Conservation (phyloP, 305 asterid species). For the Fraxinus latifolia region DNA sequence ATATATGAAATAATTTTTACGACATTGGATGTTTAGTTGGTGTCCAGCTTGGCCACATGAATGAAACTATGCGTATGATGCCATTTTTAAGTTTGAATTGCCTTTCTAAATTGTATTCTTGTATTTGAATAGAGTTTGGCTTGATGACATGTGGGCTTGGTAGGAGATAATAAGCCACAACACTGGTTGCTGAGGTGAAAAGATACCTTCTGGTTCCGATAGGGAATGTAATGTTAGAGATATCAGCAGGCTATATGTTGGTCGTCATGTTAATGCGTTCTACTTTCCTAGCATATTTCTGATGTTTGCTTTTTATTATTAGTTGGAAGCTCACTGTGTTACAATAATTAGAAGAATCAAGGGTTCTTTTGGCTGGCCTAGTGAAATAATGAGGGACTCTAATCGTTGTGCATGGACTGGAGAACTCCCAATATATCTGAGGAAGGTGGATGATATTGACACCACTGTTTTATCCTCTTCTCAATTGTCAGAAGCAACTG, state of each 20-base stretch:
- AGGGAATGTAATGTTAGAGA: too few relatives aligned
- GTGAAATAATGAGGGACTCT: constrained; percentile 46
- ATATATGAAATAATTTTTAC: not conserved
- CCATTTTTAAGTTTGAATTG: not conserved
- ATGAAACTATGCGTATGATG: not conserved
- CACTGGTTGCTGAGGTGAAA: too few relatives aligned
- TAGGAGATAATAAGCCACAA: too few relatives aligned
- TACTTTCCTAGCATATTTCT: not conserved
- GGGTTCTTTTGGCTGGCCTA: constrained; percentile 66
- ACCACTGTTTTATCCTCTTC: constrained; percentile 35
- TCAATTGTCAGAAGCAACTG: constrained; percentile 32
- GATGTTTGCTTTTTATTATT: constrained; percentile 20
- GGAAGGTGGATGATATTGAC: constrained; percentile 27
- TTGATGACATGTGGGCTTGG: too few relatives aligned
- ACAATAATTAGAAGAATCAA: constrained; percentile 52
- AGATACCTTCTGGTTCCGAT: too few relatives aligned
- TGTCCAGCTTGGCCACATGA: not conserved
- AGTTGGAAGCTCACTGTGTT: constrained; percentile 60
- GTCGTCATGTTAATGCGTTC: too few relatives aligned
- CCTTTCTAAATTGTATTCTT: not conserved
- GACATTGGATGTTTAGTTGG: not conserved
- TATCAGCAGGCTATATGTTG: too few relatives aligned
- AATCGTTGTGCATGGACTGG: constrained; percentile 59
- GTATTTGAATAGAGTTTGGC: too few relatives aligned
- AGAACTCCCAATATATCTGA: constrained; percentile 52